Evolutionary conservation across 2,329 filamentous ascomycete genomes (phyloP).

Genomic region (Meredithiella fracta): DNA sequence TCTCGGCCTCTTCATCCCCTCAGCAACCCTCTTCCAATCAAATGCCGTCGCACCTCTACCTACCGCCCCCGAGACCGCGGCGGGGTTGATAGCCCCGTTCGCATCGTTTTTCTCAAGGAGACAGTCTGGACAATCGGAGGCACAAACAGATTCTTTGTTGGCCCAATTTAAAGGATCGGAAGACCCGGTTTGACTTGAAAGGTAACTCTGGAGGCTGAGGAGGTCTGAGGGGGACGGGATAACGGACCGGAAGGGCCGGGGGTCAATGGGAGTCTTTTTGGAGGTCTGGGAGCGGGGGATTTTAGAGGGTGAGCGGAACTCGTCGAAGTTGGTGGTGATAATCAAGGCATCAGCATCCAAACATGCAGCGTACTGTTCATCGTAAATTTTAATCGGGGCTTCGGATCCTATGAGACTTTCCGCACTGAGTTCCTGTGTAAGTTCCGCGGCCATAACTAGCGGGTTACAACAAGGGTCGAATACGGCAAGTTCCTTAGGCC

Average conservation of each 20-base stretch:
- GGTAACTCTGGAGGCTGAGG: constrained; percentile 25
- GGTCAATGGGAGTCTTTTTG: constrained; percentile 24
- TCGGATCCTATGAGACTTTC: constrained; percentile 23
- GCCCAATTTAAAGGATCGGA: constrained; percentile 31
- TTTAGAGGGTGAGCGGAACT: constrained; percentile 31
- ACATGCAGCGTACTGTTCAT: constrained; percentile 34
- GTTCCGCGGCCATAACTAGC: constrained; percentile 33
- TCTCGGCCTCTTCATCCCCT: constrained; percentile 34
- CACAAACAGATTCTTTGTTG: constrained; percentile 29
- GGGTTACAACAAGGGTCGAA: constrained; percentile 50
- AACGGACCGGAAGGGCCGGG: constrained; percentile 25
- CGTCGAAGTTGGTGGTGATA: constrained; percentile 40
- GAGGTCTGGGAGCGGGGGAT: constrained; percentile 15
- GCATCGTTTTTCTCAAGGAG: constrained; percentile 25
- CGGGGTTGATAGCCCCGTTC: constrained; percentile 16
- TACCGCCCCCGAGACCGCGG: constrained; percentile 15
- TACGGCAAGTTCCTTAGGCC: constrained; percentile 45
- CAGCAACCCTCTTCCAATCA: constrained; percentile 35
- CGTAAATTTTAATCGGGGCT: constrained; percentile 31
- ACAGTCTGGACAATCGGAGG: constrained; percentile 34
- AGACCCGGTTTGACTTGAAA: background rate
- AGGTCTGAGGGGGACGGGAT: constrained; percentile 29
- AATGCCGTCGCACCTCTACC: constrained; percentile 30
- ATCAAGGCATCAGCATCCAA: constrained; percentile 32
- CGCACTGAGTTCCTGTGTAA: constrained; percentile 27